Conservation (phyloP, 495 filamentous ascomycete genomes). For the Lentithecium fluviatile region DNA sequence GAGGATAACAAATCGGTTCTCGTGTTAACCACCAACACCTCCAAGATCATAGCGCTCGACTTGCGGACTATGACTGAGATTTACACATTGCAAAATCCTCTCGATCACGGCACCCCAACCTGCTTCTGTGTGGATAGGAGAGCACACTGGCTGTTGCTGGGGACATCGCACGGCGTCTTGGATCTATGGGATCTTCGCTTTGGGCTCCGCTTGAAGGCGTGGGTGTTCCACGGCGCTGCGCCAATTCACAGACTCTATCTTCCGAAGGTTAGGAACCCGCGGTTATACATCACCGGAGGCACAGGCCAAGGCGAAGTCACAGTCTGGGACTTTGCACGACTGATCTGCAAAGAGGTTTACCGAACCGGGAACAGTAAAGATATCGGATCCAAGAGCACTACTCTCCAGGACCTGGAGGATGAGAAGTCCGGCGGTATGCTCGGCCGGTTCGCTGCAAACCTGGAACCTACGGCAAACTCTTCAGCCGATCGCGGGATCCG, state of each 20-base stretch:
- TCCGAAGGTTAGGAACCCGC: slow-evolving; percentile 64
- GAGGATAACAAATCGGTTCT: slow-evolving; percentile 76
- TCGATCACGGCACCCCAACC: slow-evolving; percentile 90
- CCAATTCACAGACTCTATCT: slow-evolving; percentile 77
- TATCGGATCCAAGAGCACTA: slow-evolving; percentile 63
- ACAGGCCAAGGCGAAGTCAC: slow-evolving; percentile 90
- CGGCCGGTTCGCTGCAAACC: slow-evolving; percentile 74
- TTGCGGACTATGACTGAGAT: slow-evolving; percentile 81
- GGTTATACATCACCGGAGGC: slow-evolving; percentile 84
- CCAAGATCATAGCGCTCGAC: slow-evolving; percentile 78
- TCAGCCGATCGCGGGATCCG: slow-evolving; percentile 54
- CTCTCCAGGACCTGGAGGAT: slow-evolving; percentile 86
- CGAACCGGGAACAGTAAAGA: slow-evolving; percentile 57
- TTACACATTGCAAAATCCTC: slow-evolving; percentile 80
- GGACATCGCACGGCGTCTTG: slow-evolving; percentile 88
- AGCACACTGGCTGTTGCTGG: slow-evolving; percentile 85
- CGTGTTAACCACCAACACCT: slow-evolving; percentile 81
- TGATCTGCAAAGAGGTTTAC: slow-evolving; percentile 85
- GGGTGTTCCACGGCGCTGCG: slow-evolving; percentile 80
- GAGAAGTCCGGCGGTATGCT: slow-evolving; percentile 86
- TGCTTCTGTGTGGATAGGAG: slow-evolving; percentile 85
- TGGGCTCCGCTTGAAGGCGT: slow-evolving; percentile 78
- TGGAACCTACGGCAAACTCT: slow-evolving; percentile 52
- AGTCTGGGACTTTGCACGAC: slow-evolving; percentile 93
- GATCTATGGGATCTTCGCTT: slow-evolving; percentile 97